phyloP scores from a whole-genome alignment of 2,329 filamentous ascomycete species.

The Penicillium sp. region DNA sequence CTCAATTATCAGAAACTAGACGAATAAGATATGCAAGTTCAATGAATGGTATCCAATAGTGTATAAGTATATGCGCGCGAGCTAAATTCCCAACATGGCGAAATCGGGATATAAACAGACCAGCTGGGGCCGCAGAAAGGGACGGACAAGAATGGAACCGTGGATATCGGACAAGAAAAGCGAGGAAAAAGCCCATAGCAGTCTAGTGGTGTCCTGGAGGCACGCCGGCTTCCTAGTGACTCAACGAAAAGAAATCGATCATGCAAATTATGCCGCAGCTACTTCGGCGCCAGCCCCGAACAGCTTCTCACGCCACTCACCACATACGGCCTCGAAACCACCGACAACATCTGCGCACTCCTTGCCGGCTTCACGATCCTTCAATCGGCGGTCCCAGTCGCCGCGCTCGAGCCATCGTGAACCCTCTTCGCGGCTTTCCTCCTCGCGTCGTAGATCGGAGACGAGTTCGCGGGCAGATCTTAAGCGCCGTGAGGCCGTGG shows the following conservation, averaged over 20 bases:
- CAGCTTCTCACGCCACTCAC: slow-evolving; percentile 75
- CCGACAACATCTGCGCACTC: slow-evolving; percentile 86
- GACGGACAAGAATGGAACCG: slow-evolving; percentile 3
- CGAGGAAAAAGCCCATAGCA: slow-evolving; percentile 10
- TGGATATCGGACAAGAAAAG: slow-evolving; percentile 19
- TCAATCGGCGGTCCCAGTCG: slow-evolving; percentile 76
- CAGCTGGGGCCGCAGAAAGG: slow-evolving; percentile 5
- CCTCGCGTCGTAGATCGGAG: slow-evolving; percentile 77
- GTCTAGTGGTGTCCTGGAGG: slow-evolving; percentile 3
- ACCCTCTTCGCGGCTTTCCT: slow-evolving; percentile 78
- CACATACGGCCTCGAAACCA: slow-evolving; percentile 88
- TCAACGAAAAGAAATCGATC: not conserved
- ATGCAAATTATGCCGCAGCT: slow-evolving; percentile 27
- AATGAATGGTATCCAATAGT: slow-evolving; percentile 5
- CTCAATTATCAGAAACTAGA: not conserved
- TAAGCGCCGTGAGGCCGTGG: slow-evolving; percentile 73
- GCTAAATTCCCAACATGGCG: slow-evolving; percentile 7
- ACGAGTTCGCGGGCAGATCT: slow-evolving; percentile 82
- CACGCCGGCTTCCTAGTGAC: not conserved
- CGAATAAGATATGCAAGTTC: not conserved
- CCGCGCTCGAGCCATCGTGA: slow-evolving; percentile 76
- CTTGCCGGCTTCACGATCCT: slow-evolving; percentile 73
- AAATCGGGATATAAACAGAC: slow-evolving; percentile 11
- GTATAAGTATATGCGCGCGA: slow-evolving; percentile 6
- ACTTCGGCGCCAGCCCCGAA: slow-evolving; percentile 49